Evolutionary conservation across 805 yeast genomes (phyloP).

Genomic region (Candida quercuum): DNA sequence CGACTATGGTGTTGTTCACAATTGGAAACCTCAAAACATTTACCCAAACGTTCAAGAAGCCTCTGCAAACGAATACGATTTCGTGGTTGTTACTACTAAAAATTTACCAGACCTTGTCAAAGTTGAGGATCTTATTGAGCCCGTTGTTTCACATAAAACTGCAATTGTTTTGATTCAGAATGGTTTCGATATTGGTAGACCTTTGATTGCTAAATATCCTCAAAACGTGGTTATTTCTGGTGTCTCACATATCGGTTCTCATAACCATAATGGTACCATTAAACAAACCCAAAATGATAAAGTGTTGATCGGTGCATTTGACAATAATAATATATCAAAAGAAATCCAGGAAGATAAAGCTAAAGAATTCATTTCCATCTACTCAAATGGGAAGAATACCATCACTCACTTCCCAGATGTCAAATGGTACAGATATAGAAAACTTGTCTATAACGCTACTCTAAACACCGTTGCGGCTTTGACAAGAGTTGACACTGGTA

Average conservation of each 20-base stretch:
- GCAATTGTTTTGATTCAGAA: constrained; percentile 57
- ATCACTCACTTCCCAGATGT: constrained; percentile 38
- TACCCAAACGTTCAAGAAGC: constrained; percentile 43
- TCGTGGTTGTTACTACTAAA: constrained; percentile 57
- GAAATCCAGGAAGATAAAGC: constrained; percentile 31
- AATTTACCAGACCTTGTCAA: constrained; percentile 61
- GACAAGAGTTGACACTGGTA: constrained; percentile 50
- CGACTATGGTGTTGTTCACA: constrained; percentile 51
- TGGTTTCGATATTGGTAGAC: constrained; percentile 61
- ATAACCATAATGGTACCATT: constrained; percentile 44
- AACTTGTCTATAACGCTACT: constrained; percentile 62
- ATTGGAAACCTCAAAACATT: constrained; percentile 56
- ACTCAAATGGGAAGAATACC: constrained; percentile 35
- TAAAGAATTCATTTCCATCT: constrained; percentile 33
- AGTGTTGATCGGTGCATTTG: not conserved
- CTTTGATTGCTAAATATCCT: constrained; percentile 46
- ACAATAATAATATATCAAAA: constrained; percentile 27
- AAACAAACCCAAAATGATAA: constrained; percentile 45
- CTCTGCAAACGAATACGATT: constrained; percentile 34
- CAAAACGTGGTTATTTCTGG: constrained; percentile 50
- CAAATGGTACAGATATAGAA: constrained; percentile 51
- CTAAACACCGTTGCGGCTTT: constrained; percentile 57
- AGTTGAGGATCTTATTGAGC: constrained; percentile 46
- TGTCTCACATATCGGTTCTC: constrained; percentile 57
- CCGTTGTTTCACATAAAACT: constrained; percentile 41